Base-by-base conservation (phyloP, 2,329 filamentous ascomycete genomes). In the Calonectria ilicicola region DNA sequence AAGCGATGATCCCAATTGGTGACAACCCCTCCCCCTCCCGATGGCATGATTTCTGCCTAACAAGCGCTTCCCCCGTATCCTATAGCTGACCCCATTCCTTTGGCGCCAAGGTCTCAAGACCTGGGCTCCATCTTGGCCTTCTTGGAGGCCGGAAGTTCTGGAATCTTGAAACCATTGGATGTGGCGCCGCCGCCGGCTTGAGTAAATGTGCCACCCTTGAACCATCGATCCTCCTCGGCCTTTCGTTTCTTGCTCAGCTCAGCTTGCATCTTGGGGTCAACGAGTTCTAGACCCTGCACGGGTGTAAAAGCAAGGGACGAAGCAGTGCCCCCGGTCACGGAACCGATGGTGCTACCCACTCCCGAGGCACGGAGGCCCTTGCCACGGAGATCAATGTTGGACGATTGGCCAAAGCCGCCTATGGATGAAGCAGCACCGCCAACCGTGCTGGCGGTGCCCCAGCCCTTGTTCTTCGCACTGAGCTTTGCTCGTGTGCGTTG, bases 191-290 rank as follows among this genome's bases (percentile, higher is more conserved):
- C 83, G 17, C 92, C 92, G 69, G 98, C 90, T 83, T 98, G 96
- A 10, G 97, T 98, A 81, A 99, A 99, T 0, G 95, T 96, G n/a
- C 97, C 97, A 58, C 95, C 94, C 84, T 97, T 98, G 87, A 99
- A 99, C 93, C 95, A 99, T 44, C 95, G 89, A 82, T 98, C 96
- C 82, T 98, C 95, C 75, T 98, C 97, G 0, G 95, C 96, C 83
- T 98, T 97, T 75, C 95, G 89, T 87, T 98, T 98, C 79, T 95
- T 90, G 81, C 90, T 95, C 82, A 98, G 90, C 86, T 98, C 95
- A 9, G 95, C 94, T 78, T 95, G 92, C 70, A 94, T 91, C 87
- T 97, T 98, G 26, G 97, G 97, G 82, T 98, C 96, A 8, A 98
- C 96, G 15, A 99, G 90, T 86, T 99, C 96, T 46, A 99, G 88